phyloP scores from a whole-genome alignment of 108 stramenopile genomes.

The Skeletonema marinoi region DNA sequence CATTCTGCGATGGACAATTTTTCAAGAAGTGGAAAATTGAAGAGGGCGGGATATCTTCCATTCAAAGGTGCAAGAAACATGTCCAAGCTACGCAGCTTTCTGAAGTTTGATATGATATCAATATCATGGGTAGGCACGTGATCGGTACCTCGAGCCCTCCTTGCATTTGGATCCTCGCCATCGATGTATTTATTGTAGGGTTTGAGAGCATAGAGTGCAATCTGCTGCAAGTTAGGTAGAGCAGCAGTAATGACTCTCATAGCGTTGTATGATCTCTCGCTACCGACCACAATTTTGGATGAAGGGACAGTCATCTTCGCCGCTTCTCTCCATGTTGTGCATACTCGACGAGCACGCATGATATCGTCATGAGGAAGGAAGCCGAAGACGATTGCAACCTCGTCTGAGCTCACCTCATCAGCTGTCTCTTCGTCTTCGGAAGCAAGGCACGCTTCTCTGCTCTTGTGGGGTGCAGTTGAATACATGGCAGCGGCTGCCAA shows the following conservation, averaged over 20 bases:
- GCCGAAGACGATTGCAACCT: too few species aligned
- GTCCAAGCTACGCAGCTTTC: not conserved
- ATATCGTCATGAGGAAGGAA: not conserved
- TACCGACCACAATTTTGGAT: not conserved
- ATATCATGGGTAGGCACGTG: not conserved
- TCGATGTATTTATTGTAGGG: not conserved
- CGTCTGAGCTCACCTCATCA: too few species aligned
- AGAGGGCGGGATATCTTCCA: constrained; percentile 2
- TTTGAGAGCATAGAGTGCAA: too few species aligned
- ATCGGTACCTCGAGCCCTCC: not conserved
- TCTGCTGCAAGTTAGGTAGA: too few species aligned
- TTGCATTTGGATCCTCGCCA: not conserved
- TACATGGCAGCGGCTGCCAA: too few species aligned
- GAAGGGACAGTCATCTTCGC: not conserved
- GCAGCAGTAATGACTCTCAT: not conserved
- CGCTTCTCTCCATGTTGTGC: too few species aligned
- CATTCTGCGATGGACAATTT: not conserved
- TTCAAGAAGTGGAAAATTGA: not conserved
- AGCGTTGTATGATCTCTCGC: not conserved
- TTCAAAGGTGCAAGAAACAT: not conserved
- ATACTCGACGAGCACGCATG: too few species aligned
- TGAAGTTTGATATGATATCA: not conserved
- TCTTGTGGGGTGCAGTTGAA: too few species aligned
- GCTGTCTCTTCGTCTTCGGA: too few species aligned
- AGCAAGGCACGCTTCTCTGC: too few species aligned